phyloP scores from a whole-genome alignment of 73 alveolate species.

The Tetrahymena borealis region DNA sequence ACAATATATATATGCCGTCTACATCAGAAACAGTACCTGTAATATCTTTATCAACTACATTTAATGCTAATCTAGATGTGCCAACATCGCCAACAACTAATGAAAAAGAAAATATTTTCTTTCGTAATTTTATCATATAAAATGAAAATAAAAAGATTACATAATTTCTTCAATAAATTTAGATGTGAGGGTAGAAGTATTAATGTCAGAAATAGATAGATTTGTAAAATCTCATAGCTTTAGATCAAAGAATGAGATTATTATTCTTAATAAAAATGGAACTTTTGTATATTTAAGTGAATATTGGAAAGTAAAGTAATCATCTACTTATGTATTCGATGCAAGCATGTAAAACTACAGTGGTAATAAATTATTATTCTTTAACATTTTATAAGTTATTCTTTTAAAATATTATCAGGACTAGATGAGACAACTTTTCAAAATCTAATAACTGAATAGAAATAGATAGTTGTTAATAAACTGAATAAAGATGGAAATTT shows the following conservation, averaged over 20 bases:
- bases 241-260: background rate
- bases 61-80: background rate
- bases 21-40: background rate
- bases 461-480: background rate
- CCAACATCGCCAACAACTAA: too few species aligned
- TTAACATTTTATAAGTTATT: too few species aligned
- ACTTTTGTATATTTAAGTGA: background rate
- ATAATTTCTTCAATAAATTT: background rate
- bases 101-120: background rate
- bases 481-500: background rate
- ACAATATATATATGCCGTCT: background rate
- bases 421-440: background rate
- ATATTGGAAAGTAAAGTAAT: background rate
- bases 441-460: background rate
- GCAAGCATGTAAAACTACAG: background rate
- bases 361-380: background rate
- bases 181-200: background rate
- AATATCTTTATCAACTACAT: background rate
- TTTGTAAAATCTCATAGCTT: background rate
- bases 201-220: background rate
- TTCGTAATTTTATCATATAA: too few species aligned
- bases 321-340: background rate
- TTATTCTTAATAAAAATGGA: background rate
- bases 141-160: too few species aligned
- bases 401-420: too few species aligned